phyloP scores from a whole-genome alignment of 768 basidiomycete genomes.

The Leucogyrophana mollusca region DNA sequence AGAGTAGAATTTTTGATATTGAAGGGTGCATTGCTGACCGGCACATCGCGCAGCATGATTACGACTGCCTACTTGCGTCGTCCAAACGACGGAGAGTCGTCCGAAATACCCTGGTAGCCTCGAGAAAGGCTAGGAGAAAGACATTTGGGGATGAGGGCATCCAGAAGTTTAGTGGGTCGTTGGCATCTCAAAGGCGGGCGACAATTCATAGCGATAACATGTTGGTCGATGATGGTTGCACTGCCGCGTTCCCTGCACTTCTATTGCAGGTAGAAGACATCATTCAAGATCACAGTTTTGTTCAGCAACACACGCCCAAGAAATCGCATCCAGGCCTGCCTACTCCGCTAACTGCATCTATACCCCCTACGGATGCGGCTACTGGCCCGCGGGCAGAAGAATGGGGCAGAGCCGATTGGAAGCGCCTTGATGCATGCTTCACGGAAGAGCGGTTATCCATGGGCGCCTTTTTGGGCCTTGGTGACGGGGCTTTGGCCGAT shows the following conservation, averaged over 20 bases:
- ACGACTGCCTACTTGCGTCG: constrained; percentile 65
- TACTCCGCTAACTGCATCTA: constrained; percentile 16
- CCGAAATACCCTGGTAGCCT: constrained; percentile 33
- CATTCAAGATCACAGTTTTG: constrained; percentile 12
- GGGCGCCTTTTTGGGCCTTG: constrained; percentile 29
- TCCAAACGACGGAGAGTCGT: constrained; percentile 25
- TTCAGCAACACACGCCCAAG: constrained; percentile 18
- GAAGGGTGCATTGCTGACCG: neutral
- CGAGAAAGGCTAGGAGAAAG: constrained; percentile 33
- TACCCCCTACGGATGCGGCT: neutral
- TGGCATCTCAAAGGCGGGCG: constrained; percentile 11
- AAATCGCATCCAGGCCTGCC: constrained; percentile 3
- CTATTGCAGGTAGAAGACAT: constrained; percentile 29
- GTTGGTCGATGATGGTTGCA: constrained; percentile 29
- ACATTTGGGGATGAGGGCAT: constrained; percentile 30
- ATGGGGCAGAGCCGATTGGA: constrained; percentile 84
- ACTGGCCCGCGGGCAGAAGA: constrained; percentile 14
- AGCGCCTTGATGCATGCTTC: constrained; percentile 73
- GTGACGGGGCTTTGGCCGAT: constrained; percentile 42
- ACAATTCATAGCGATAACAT: constrained; percentile 6
- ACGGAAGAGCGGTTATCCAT: constrained; percentile 64
- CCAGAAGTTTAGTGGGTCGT: constrained; percentile 20
- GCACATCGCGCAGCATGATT: constrained; percentile 62
- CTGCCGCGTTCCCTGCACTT: constrained; percentile 29
- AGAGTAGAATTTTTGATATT: constrained; percentile 18